Percentiles rank a stretch among this genome's conserved stretches.
phyloP scores from a whole-genome alignment of 2,329 filamentous ascomycete species.

The Aspergillus ochraceus region DNA sequence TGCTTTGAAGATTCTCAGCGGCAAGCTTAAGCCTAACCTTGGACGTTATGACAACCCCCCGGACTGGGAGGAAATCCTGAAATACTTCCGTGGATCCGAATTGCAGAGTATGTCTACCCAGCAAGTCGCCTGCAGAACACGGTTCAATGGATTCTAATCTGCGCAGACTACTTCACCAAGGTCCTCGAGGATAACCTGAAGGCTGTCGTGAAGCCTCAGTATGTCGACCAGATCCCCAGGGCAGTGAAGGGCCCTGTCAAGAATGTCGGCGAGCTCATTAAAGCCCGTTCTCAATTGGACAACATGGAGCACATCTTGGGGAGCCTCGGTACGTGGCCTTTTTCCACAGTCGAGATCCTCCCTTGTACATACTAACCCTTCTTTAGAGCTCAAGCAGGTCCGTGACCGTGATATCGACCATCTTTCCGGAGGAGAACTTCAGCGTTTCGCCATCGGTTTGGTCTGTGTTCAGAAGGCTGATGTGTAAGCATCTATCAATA shows the following conservation, averaged over 20 bases:
- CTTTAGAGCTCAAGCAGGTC: constrained; percentile 77
- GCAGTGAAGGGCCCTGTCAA: constrained; percentile 82
- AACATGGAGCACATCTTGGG: constrained; percentile 83
- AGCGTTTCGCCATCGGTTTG: constrained; percentile 94
- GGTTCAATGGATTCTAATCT: constrained; percentile 16
- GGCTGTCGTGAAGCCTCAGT: constrained; percentile 98
- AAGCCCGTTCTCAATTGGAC: constrained; percentile 71
- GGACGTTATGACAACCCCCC: constrained; percentile 94
- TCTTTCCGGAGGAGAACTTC: constrained; percentile 95
- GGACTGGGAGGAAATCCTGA: constrained; percentile 98
- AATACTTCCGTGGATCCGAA: constrained; percentile 96
- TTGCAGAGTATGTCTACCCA: constrained; percentile 73
- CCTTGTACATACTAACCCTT: constrained; percentile 14
- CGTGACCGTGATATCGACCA: constrained; percentile 86
- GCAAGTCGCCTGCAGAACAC: no score
- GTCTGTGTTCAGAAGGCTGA: constrained; percentile 96
- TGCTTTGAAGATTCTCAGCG: constrained; percentile 97
- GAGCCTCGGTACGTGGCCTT: constrained; percentile 57
- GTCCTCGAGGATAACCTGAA: constrained; percentile 95
- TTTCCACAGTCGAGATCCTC: neutral
- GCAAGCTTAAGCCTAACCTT: constrained; percentile 97
- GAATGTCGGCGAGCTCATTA: constrained; percentile 75
- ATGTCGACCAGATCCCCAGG: constrained; percentile 96
- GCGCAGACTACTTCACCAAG: constrained; percentile 93
- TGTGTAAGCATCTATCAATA: constrained; percentile 56